A percentile compares a stretch with the other conserved stretches of the same genome.
Conservation (phyloP, 148 eudicot species). For the Rhododendron simsii region DNA sequence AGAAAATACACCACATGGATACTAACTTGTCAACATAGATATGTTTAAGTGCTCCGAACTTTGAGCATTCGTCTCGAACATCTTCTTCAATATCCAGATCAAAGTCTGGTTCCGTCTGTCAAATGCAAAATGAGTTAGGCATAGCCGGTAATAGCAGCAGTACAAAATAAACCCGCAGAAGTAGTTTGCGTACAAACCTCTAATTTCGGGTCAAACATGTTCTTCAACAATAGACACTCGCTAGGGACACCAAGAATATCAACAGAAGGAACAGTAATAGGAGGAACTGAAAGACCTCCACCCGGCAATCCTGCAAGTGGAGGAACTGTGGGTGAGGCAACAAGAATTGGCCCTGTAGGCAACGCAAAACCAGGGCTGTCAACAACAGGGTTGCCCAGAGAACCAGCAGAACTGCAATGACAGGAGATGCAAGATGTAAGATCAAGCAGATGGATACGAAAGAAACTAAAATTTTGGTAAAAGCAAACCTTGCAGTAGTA, state of each 20-base stretch:
- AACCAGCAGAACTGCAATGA: slow-evolving; percentile 46
- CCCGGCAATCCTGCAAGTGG: slow-evolving; percentile 35
- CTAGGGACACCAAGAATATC: slow-evolving; percentile 75
- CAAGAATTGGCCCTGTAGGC: slow-evolving; percentile 34
- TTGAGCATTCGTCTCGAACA: slow-evolving; percentile 68
- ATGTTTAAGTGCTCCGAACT: slow-evolving; percentile 64
- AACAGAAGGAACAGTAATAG: slow-evolving; percentile 38
- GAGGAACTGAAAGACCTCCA: slow-evolving; percentile 43
- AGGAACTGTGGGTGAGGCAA: slow-evolving; percentile 23
- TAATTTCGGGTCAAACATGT: slow-evolving; percentile 81
- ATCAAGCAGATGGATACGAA: slow-evolving; percentile 9
- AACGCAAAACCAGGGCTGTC: slow-evolving; percentile 26
- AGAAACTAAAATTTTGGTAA: not conserved
- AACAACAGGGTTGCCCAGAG: slow-evolving; percentile 35
- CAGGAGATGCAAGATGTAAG: slow-evolving; percentile 12
- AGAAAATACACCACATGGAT: not conserved
- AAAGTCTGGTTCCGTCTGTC: slow-evolving; percentile 79
- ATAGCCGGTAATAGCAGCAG: slow-evolving; percentile 6
- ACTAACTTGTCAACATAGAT: slow-evolving; percentile 78
- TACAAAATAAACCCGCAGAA: not conserved
- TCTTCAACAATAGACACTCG: slow-evolving; percentile 78
- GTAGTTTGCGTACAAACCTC: slow-evolving; percentile 46
- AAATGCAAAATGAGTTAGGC: slow-evolving; percentile 3
- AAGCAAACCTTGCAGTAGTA: slow-evolving; percentile 52
- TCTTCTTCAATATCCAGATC: slow-evolving; percentile 90